These are phyloP conservation scores for Cryptosporidium sp. DNA, from an alignment of 169 alveolate species.

Conservation along the genomic window DNA sequence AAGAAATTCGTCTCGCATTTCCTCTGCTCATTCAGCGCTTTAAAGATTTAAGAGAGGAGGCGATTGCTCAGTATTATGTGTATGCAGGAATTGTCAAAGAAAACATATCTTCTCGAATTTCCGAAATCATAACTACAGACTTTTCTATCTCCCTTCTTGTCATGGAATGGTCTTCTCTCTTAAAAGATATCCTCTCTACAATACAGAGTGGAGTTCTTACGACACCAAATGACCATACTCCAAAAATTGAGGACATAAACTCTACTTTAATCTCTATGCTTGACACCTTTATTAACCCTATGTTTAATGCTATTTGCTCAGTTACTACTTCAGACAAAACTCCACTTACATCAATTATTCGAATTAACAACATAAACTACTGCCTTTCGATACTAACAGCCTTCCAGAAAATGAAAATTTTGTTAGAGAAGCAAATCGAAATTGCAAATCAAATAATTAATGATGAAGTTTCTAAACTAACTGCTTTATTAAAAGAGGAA, in stretches of 20 bases:
- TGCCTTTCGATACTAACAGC: background rate
- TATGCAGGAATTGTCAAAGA: constrained; percentile 54
- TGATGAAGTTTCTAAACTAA: constrained; percentile 13
- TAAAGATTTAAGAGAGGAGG: constrained; percentile 70
- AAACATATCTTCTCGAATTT: constrained; percentile 18
- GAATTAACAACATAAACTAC: constrained; percentile 45
- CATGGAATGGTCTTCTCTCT: constrained; percentile 56
- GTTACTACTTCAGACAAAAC: constrained; percentile 16
- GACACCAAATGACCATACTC: background rate
- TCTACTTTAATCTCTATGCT: constrained; percentile 53
- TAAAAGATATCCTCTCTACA: constrained; percentile 53
- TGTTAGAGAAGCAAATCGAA: constrained; percentile 13
- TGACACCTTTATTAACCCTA: constrained; percentile 62
- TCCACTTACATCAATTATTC: constrained; percentile 20
- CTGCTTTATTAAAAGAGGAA: constrained; percentile 6
- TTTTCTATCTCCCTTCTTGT: constrained; percentile 53
- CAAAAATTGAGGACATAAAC: background rate
- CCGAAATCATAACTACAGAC: constrained; percentile 34
- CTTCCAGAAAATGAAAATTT: background rate
- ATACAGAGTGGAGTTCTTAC: constrained; percentile 12
- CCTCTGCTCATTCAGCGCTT: constrained; percentile 52
- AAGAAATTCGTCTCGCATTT: background rate
- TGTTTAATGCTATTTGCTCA: constrained; percentile 57
- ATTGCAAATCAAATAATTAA: constrained; percentile 16
- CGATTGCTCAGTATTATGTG: constrained; percentile 67